Conservation (phyloP, 2,329 filamentous ascomycete genomes). For the Colletotrichum abscissum region DNA sequence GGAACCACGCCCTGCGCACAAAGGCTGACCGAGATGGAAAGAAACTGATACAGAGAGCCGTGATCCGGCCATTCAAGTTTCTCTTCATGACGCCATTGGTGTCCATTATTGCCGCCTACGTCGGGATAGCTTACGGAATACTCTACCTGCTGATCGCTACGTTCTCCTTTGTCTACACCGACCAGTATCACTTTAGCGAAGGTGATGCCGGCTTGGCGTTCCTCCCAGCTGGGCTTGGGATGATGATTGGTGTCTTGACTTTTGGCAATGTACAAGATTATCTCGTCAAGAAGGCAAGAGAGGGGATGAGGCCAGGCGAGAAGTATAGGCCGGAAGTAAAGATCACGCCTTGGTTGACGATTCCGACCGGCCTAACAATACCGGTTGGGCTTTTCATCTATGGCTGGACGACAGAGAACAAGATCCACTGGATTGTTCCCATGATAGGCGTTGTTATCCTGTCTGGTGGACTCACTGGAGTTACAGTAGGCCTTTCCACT, state of each 20-base stretch:
- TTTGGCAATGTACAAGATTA: constrained; percentile 47
- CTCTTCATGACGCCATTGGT: constrained; percentile 52
- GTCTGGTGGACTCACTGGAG: constrained; percentile 48
- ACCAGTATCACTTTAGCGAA: constrained; percentile 56
- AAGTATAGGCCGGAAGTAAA: not conserved
- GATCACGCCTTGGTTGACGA: not conserved
- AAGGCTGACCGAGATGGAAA: constrained; percentile 58
- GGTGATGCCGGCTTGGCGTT: constrained; percentile 32
- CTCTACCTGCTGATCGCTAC: constrained; percentile 64
- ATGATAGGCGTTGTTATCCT: constrained; percentile 57
- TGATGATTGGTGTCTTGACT: not conserved
- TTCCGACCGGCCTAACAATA: constrained; percentile 55
- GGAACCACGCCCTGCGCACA: constrained; percentile 63
- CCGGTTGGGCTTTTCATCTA: constrained; percentile 41
- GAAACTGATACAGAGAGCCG: constrained; percentile 55
- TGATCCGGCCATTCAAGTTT: constrained; percentile 60
- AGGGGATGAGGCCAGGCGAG: not conserved
- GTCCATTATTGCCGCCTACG: constrained; percentile 55
- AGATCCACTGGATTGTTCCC: constrained; percentile 68
- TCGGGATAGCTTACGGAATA: constrained; percentile 61
- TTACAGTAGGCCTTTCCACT: constrained; percentile 43
- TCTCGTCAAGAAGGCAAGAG: constrained; percentile 42
- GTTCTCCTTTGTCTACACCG: constrained; percentile 60
- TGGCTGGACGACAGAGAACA: constrained; percentile 53
- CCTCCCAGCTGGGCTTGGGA: not conserved